Percentiles rank a stretch among this genome's conserved stretches.
Evolutionary conservation across 1,139 yeast species (phyloP).

Genomic region (Debaryomyces sp.): DNA sequence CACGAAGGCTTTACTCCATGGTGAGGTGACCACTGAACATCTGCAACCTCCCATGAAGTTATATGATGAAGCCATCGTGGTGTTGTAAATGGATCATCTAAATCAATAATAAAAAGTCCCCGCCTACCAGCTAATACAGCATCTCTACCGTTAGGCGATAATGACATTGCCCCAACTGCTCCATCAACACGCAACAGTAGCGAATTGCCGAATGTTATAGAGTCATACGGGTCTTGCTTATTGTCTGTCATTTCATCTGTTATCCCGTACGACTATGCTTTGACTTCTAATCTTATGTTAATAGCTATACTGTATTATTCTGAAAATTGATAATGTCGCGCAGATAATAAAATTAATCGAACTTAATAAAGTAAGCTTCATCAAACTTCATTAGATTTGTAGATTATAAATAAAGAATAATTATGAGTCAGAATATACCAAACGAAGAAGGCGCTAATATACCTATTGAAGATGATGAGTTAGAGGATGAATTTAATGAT

Average conservation of each 20-base stretch:
- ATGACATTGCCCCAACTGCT: constrained; percentile 90
- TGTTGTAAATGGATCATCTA: constrained; percentile 93
- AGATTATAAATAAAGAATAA: neutral
- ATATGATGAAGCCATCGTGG: constrained; percentile 92
- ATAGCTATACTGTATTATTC: neutral
- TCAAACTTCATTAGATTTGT: neutral
- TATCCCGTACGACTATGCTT: neutral
- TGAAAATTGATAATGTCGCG: constrained; percentile 2
- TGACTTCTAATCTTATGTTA: neutral
- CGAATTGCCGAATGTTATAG: constrained; percentile 73
- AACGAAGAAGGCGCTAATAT: constrained; percentile 8
- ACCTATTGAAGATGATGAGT: constrained; percentile 27
- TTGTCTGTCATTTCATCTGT: constrained; percentile 10
- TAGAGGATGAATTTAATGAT: constrained; percentile 28
- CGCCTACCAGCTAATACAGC: constrained; percentile 89
- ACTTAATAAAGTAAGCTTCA: neutral
- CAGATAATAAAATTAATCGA: constrained; percentile 3
- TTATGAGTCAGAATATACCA: constrained; percentile 10
- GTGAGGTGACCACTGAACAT: constrained; percentile 95
- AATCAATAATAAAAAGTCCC: constrained; percentile 86
- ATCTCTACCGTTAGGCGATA: constrained; percentile 91
- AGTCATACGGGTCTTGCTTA: constrained; percentile 28
- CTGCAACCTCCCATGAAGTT: constrained; percentile 98
- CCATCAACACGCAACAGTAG: constrained; percentile 88
- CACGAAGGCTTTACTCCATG: constrained; percentile 80